Percentiles rank a stretch among this genome's conserved stretches.
Evolutionary conservation across 768 basidiomycete species (phyloP).

Genomic region (Amanita exitialis): DNA sequence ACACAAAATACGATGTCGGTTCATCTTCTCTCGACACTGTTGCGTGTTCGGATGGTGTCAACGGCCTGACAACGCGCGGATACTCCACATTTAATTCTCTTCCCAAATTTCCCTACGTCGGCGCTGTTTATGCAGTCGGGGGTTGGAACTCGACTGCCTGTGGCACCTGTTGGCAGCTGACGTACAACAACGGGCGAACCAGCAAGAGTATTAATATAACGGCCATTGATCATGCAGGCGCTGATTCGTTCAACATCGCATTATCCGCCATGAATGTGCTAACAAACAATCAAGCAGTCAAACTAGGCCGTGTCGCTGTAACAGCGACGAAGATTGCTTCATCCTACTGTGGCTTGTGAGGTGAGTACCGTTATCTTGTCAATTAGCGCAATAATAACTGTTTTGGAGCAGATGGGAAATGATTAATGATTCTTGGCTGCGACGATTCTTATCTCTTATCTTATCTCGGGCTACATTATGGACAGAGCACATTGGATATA

Average conservation of each 20-base stretch:
- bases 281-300: slow-evolving; percentile 34
- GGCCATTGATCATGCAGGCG: slow-evolving; percentile 28
- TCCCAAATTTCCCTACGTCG: slow-evolving; percentile 36
- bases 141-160: slow-evolving; percentile 32
- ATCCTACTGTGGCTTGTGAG: slow-evolving; percentile 40
- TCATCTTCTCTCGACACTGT: slow-evolving; percentile 23
- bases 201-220: slow-evolving; percentile 23
- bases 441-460: background rate
- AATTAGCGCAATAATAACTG: background rate
- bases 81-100: slow-evolving; percentile 30
- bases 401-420: background rate
- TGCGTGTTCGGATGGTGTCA: slow-evolving; percentile 37
- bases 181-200: slow-evolving; percentile 16
- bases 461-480: background rate
- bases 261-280: slow-evolving; percentile 43
- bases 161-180: slow-evolving; percentile 37
- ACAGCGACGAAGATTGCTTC: slow-evolving; percentile 29
- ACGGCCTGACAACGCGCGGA: slow-evolving; percentile 30
- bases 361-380: background rate
- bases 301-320: slow-evolving; percentile 39
- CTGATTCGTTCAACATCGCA: slow-evolving; percentile 31
- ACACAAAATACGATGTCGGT: slow-evolving; percentile 30
- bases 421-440: too few species aligned
- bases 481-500: too few species aligned
- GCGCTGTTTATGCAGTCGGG: slow-evolving; percentile 26